Evolutionary conservation across 495 filamentous ascomycete genomes (phyloP), one percentile per base, ranked within the genome.

Genomic region (Trichodelitschia bisporula): DNA sequence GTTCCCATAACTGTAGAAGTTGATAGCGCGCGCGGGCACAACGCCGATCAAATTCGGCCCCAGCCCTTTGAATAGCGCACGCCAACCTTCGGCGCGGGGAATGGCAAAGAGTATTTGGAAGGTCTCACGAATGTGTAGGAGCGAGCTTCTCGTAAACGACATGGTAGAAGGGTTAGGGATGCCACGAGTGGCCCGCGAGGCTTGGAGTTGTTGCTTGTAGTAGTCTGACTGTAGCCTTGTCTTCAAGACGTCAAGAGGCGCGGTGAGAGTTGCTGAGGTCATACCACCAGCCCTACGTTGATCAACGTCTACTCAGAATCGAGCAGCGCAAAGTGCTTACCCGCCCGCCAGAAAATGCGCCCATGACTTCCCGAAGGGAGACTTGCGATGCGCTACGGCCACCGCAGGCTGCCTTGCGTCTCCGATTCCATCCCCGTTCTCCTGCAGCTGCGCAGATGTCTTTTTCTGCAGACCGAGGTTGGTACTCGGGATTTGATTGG

Each of bases 201-300:
- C 45, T 26, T 49, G 44, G 12, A 67, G 56, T 35, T 67, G 76
- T 1, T 64, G 53, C 41, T 84, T 76, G 55, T 91, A 91, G 47
- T 82, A 89, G 40, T 86, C 77, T 40, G 76, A 83, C 48, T 92
- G 80, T 2, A 92, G 60, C 4, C 80, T 64, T 3, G 82, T 90
- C 51, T 86, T 86, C 5, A 92, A 61, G 17, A 92, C 82, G 44
- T 92, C 80, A 28, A 92, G 66, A 4, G 80, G 80, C 3, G 75
- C 76, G 0, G 80, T 92, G 6, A 90, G 52, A n/a, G 72, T 66
- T 3, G 80, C 72, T 9, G 80, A 64, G 12, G 76, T 78, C 74
- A 90, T 83, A 34, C 82, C 82, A 36, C 82, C 82, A 14, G 78
- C 51, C 13, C 80, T 89, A 37, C 32, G 29, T 13, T 25, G 21